Evolutionary conservation across 345 rosid genomes (phyloP), one percentile per base, ranked within the genome.

Genomic region (Sonneratia alba): DNA sequence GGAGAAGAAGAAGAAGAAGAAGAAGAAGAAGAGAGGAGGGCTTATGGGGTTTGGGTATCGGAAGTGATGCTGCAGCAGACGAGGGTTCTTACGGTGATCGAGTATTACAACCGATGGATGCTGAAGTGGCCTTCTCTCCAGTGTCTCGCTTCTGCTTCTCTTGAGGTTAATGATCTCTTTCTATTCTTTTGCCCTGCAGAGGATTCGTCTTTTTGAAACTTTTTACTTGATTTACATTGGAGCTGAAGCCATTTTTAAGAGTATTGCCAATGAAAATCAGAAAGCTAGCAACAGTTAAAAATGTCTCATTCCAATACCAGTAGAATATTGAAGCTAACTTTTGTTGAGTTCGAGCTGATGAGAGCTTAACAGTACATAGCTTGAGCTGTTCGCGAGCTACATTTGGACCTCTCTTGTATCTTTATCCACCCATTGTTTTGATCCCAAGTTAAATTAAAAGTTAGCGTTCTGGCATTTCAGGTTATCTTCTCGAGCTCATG

Each of bases 21-120:
- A 18, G 81, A 73, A 32, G 86, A 80, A 49, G 70, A 72, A 66
- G 86, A 83, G 70, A 82, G 70, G 71, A 85, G 89, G 75, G 98
- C 93, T 10, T 94, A 91, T 78, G 91, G 89, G 75, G 91, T 91
- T 22, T 94, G 98, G 97, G 95, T 94, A 55, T 94, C 98, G 49
- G 98, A 94, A 82, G 85, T 94, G 67, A 94, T 94, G 98, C 79
- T 94, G 73, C 97, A 91, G 82, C 98, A 94, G 75, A 94, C 98
- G 24, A 88, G 95, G 83, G 97, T 94, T 76, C 97, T 88, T 79
- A 88, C 97, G 62, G 97, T 90, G 36, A 82, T 90, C 67, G 90
- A 88, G 67, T 94, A 94, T 74, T 91, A 88, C 71, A 88, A 84
- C 57, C 93, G 95, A 43, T 94, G 97, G 98, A 91, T 91, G 97